Base-by-base conservation (phyloP, 2,329 filamentous ascomycete species). In the Penicillium sp. region DNA sequence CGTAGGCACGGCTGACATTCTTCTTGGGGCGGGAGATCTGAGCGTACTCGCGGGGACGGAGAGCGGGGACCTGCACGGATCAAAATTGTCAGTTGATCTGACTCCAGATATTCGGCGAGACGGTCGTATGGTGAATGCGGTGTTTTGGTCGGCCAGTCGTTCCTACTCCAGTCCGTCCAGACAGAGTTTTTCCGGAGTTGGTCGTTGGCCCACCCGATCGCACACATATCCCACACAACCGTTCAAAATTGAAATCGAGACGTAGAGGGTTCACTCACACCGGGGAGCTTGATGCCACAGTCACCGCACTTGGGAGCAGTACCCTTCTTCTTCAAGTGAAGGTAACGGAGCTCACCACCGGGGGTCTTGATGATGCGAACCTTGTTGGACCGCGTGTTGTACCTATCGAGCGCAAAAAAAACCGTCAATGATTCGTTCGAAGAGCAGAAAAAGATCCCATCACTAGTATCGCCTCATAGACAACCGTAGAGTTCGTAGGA, bases 301-400 rank as follows among this genome's bases (percentile, higher is more conserved):
- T 99, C 94, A 86, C 95, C 91, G 79, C 94, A 99, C 86, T 99
- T 99, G 77, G 94, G 94, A 66, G 92, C 90, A 78, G 92, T 96
- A 72, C 92, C 94, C 79, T 88, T 90, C 91, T 99, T 99, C 90
- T 97, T 97, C 85, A 97, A 92, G 89, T 99, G 93, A 72, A 97
- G 90, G 77, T 96, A 88, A 79, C 94, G 88, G 75, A 96, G 88
- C 79, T 93, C 86, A 79, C 94, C 94, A 79, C 94, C 95, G 69
- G 95, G 94, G 69, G 94, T 99, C 87, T 94, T 94, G 81, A 96
- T 80, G 75, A 95, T 85, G 77, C 94, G 90, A 79, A 94, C 93
- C 82, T 92, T 91, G 90, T 99, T 97, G 79, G 91, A 96, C 78
- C 84, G 84, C 79, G 93, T 97, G 88, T 97, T 97, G 90, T 97